Percentiles rank a stretch among this genome's conserved stretches.
Evolutionary conservation across 805 yeast species (phyloP).

Genomic region (Sporopachydermia quercuum): DNA sequence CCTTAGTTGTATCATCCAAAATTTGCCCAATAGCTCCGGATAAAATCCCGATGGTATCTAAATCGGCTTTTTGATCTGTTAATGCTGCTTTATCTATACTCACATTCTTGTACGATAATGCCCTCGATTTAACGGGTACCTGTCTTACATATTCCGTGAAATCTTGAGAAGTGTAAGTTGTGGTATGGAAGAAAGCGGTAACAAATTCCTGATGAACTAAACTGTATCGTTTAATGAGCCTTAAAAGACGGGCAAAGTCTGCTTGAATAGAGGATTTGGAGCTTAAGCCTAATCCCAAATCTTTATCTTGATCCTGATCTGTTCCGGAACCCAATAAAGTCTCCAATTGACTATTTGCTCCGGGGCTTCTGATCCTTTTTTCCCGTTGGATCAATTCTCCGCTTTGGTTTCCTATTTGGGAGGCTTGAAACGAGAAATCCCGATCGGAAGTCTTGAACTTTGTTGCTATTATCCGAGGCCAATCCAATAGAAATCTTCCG

Average conservation of each 20-base stretch:
- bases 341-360: background rate
- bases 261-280: background rate
- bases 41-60: slow-evolving; percentile 17
- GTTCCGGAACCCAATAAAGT: background rate
- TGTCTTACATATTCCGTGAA: slow-evolving; percentile 29
- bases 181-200: slow-evolving; percentile 29
- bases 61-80: slow-evolving; percentile 20
- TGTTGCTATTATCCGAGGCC: background rate
- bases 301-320: background rate
- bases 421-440: background rate
- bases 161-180: slow-evolving; percentile 21
- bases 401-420: background rate
- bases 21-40: background rate
- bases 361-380: too few species aligned
- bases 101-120: slow-evolving; percentile 21
- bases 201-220: slow-evolving; percentile 34
- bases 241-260: background rate
- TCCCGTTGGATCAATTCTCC: too few species aligned
- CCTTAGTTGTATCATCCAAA: too few species aligned
- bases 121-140: slow-evolving; percentile 3
- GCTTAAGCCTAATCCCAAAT: too few species aligned
- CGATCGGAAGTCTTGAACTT: background rate
- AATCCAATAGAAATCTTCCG: background rate
- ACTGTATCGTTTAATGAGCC: slow-evolving; percentile 9
- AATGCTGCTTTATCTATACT: slow-evolving; percentile 24